Evolutionary conservation across 2,329 filamentous ascomycete species (phyloP).

Genomic region (Pseudogymnoascus sp.): DNA sequence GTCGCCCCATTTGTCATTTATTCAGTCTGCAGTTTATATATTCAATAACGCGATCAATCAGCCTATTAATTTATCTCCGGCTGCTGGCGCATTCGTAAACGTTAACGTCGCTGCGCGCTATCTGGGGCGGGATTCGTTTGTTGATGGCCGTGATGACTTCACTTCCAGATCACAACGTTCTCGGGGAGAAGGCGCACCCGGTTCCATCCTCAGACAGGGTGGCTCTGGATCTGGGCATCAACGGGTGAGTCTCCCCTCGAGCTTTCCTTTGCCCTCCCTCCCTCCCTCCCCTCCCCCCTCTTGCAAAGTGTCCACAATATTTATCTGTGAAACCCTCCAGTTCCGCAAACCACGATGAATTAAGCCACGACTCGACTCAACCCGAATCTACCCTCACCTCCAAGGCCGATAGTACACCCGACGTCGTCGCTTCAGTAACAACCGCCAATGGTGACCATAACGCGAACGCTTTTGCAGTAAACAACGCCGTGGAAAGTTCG

Average conservation of each 20-base stretch:
- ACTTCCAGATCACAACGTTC: constrained; percentile 27
- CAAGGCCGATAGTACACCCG: neutral
- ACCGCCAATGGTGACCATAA: constrained; percentile 21
- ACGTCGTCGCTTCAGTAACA: constrained; percentile 4
- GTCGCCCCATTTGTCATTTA: neutral
- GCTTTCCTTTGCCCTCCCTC: constrained; percentile 21
- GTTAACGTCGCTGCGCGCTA: neutral
- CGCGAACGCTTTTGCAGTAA: constrained; percentile 12
- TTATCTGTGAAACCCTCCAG: constrained; percentile 27
- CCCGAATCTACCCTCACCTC: constrained; percentile 17
- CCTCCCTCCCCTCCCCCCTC: constrained; percentile 22
- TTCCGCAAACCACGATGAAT: constrained; percentile 24
- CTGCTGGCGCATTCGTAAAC: constrained; percentile 30
- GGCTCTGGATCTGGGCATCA: constrained; percentile 44
- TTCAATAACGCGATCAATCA: neutral
- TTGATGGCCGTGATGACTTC: constrained; percentile 49
- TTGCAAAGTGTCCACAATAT: constrained; percentile 21
- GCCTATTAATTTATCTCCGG: neutral
- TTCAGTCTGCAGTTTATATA: neutral
- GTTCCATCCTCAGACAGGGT: constrained; percentile 40
- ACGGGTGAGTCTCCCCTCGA: constrained; percentile 47
- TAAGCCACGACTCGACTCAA: constrained; percentile 18
- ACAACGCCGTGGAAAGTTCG: neutral
- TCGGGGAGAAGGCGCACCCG: constrained; percentile 44
- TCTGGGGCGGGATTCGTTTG: constrained; percentile 20